Evolutionary conservation across 495 filamentous ascomycete species (phyloP).

Genomic region (Sordaria brevicollis): DNA sequence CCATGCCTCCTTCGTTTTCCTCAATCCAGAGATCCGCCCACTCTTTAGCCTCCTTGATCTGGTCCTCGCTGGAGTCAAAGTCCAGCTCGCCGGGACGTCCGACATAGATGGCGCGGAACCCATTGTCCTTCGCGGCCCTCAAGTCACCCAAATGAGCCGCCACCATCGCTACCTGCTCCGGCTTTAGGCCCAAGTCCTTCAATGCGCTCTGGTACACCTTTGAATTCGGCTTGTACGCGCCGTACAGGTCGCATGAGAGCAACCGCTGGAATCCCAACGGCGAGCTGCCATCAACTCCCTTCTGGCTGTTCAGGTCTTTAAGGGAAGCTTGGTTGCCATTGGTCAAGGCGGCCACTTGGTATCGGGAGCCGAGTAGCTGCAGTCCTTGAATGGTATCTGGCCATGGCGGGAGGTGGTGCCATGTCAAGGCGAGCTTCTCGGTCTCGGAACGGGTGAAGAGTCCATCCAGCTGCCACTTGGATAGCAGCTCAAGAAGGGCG

Average conservation of each 20-base stretch:
- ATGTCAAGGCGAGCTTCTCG: conserved; percentile 45
- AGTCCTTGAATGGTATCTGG: conserved; percentile 51
- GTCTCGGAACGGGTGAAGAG: conserved; percentile 52
- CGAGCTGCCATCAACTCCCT: conserved; percentile 9
- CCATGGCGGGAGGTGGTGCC: conserved; percentile 68
- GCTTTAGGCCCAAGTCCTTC: conserved; percentile 42
- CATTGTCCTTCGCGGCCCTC: conserved; percentile 50
- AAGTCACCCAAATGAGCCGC: conserved; percentile 65
- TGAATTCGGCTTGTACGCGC: conserved; percentile 67
- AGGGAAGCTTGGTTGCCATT: conserved; percentile 65
- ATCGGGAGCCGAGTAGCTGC: conserved; percentile 39
- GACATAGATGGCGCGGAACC: conserved; percentile 66
- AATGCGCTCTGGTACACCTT: conserved; percentile 60
- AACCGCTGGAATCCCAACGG: conserved; percentile 50
- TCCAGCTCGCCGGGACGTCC: conserved; percentile 56
- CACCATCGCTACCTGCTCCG: conserved; percentile 62
- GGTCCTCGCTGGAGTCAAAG: conserved; percentile 41
- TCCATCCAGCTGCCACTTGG: conserved; percentile 39
- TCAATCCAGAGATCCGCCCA: conserved; percentile 58
- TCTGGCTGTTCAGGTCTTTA: conserved; percentile 48
- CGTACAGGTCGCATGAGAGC: conserved; percentile 57
- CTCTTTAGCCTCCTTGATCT: conserved; percentile 40
- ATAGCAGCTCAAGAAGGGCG: conserved; percentile 47
- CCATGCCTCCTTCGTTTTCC: conserved; percentile 39
- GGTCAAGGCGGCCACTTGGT: conserved; percentile 54